Evolutionary conservation across 345 rosid genomes (phyloP), one percentile per base, ranked within the genome.

Genomic region (Bruguiera gymnorhiza): DNA sequence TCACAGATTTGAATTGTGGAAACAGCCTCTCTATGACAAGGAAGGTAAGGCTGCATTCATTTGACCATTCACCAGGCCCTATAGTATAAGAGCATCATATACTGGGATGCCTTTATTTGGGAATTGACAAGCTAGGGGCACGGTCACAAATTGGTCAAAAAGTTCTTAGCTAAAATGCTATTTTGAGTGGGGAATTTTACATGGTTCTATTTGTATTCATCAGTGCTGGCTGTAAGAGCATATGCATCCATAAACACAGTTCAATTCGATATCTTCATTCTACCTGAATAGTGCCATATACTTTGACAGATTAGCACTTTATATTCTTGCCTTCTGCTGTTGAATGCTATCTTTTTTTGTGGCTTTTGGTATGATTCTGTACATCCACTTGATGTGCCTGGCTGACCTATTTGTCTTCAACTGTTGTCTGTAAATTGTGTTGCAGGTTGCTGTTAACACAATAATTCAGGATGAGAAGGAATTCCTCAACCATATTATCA

Each of bases 391-490:
- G 13, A 60, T 29, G 27, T 36, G 67, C 61, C 46, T 36, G 20
- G 54, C 19, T 15, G 60, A 59, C 26, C 32, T 27, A 43, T 10
- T 19, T 21, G 34, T 51, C 65, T n/a, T 48, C 54, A 57, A 53
- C 29, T 18, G 20, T 62, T 37, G 11, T 63, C 60, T 56, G 4
- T 37, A 23, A 71, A 60, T 65, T 64, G 55, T 24, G 56, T 61
- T 75, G 62, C 86, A 89, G 94, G 94, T 89, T 83, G 94, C 94
- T 73, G 89, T 89, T 29, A 89, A 86, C 78, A 85, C 94, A 21
- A 76, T 83, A 64, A 86, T 89, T 71, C 89, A 83, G 71, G 74
- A 81, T 11, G 94, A 89, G 80, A 89, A 75, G 77, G 89, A 89
- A 67, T 89, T 89, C 77, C 87, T 89, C 53, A 83, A 83, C 67